Evolutionary conservation across 129 eudicot genomes (phyloP).

Genomic region (Lonicera japonica): DNA sequence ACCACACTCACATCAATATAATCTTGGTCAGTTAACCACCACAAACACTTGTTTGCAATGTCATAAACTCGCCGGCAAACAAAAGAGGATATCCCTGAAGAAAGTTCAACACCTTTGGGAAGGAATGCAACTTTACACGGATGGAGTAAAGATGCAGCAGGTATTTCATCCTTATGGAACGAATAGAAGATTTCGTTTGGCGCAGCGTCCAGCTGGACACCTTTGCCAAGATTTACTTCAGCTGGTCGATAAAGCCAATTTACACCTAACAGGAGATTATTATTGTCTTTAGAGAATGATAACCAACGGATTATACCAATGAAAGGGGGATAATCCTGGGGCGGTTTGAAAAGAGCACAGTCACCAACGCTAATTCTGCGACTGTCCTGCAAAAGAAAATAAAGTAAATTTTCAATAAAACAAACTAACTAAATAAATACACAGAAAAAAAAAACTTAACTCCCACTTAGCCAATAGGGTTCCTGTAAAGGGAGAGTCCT

Average conservation of each 20-base stretch:
- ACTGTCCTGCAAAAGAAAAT: constrained; percentile 31
- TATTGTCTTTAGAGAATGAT: constrained; percentile 16
- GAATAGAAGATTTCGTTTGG: constrained; percentile 61
- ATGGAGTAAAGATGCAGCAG: constrained; percentile 53
- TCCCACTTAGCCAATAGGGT: background rate
- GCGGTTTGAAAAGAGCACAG: constrained; percentile 50
- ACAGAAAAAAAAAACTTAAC: too few relatives aligned
- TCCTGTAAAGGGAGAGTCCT: background rate
- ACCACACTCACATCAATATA: constrained; percentile 31
- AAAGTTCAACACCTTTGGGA: constrained; percentile 47
- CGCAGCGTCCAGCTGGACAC: constrained; percentile 31
- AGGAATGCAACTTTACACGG: constrained; percentile 64
- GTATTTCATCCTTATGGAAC: constrained; percentile 39
- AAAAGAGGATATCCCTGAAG: constrained; percentile 40
- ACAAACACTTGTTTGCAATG: constrained; percentile 35
- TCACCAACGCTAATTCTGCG: constrained; percentile 49
- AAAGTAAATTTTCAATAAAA: background rate
- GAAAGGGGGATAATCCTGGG: constrained; percentile 43
- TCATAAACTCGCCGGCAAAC: constrained; percentile 53
- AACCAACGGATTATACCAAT: constrained; percentile 44
- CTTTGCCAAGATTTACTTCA: constrained; percentile 39
- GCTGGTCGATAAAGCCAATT: constrained; percentile 53
- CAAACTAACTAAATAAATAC: too few relatives aligned
- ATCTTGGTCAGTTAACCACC: constrained; percentile 52
- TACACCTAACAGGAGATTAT: constrained; percentile 25